Percentiles rank a stretch among this genome's conserved stretches.
These are phyloP conservation scores for Pleurozium schreberi DNA, from an alignment of 225 moss, liverwort and hornwort genomes.

Conservation along the genomic window DNA sequence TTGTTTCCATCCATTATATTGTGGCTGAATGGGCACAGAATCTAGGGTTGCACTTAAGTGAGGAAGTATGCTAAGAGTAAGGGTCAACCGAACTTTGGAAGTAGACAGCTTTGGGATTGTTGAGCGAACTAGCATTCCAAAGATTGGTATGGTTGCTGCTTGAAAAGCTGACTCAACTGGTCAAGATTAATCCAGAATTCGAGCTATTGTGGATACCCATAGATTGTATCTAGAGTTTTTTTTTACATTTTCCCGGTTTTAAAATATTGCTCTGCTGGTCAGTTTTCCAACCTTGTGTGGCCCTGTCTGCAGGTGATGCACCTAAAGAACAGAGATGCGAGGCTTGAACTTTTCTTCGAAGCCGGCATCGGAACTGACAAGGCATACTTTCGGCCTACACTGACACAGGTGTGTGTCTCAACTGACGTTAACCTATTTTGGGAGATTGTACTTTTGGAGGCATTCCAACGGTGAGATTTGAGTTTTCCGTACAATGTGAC, in stretches of 20 bases:
- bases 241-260: background rate
- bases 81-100: background rate
- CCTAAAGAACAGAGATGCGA: slow-evolving; percentile 19
- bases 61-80: too few species aligned
- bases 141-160: background rate
- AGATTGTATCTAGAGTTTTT: too few species aligned
- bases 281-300: background rate
- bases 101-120: background rate
- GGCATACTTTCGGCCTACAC: slow-evolving; percentile 14
- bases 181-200: background rate
- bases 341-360: slow-evolving; percentile 9
- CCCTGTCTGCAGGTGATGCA: slow-evolving; percentile 16
- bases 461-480: background rate
- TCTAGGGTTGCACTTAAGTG: too few species aligned
- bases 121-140: background rate
- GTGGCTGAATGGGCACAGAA: too few species aligned
- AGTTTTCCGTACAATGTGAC: background rate
- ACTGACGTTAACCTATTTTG: background rate
- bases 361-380: slow-evolving; percentile 10
- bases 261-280: background rate
- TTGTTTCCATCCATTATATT: background rate
- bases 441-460: background rate
- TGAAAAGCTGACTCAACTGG: background rate
- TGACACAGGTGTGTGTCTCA: slow-evolving; percentile 14
- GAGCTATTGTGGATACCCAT: background rate